phyloP scores from a whole-genome alignment of 169 alveolate genomes.

The Babesia sp. region DNA sequence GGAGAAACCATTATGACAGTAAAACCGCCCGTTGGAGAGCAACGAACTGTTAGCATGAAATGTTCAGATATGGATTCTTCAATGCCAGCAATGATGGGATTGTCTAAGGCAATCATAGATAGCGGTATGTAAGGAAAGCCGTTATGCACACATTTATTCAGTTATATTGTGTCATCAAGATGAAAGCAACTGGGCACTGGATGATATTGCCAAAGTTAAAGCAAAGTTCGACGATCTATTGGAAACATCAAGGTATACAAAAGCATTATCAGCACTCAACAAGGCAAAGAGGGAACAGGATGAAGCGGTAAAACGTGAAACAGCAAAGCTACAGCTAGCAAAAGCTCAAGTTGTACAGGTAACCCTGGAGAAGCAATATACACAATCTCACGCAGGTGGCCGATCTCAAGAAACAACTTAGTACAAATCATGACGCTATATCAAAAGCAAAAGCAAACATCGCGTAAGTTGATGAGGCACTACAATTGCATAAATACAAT shows the following conservation, averaged over 20 bases:
- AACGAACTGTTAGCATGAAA: conserved; percentile 51
- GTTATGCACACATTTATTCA: conserved; percentile 68
- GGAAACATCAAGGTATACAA: conserved; percentile 87
- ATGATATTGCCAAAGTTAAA: conserved; percentile 90
- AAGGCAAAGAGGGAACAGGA: conserved; percentile 66
- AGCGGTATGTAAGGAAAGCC: conserved; percentile 69
- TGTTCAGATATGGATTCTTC: conserved; percentile 89
- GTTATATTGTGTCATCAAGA: conserved; percentile 98
- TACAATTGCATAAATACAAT: conserved; percentile 17
- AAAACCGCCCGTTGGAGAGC: conserved; percentile 63
- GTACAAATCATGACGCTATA: conserved; percentile 43
- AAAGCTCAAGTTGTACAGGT: conserved; percentile 48
- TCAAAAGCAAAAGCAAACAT: conserved; percentile 39
- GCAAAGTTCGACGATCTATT: conserved; percentile 95
- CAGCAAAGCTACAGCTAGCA: conserved; percentile 14
- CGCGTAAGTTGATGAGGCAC: conserved; percentile 38
- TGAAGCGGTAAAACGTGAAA: conserved; percentile 14
- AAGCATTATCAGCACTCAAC: conserved; percentile 49
- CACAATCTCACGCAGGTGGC: conserved; percentile 52
- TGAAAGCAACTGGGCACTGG: conserved; percentile 95
- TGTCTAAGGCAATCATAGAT: conserved; percentile 91
- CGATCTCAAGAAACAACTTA: conserved; percentile 63
- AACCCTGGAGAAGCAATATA: not conserved
- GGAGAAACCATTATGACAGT: conserved; percentile 64
- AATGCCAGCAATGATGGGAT: conserved; percentile 93